Percentiles rank a stretch among this genome's conserved stretches.
phyloP scores from a whole-genome alignment of 345 rosid species.

The Acer saccharum region DNA sequence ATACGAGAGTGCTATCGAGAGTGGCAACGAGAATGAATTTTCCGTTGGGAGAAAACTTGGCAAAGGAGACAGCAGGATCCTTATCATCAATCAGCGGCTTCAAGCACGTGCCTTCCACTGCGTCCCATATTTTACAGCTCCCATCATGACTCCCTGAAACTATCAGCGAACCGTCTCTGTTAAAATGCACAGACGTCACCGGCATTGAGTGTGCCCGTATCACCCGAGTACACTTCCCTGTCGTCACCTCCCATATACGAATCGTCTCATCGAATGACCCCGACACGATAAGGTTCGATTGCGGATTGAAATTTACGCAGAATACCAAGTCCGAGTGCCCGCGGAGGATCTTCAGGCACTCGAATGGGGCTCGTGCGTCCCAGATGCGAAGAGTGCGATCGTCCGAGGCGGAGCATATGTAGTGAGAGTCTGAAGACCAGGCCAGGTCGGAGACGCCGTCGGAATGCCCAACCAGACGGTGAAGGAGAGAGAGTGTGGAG shows the following conservation, averaged over 20 bases:
- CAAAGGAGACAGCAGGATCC: constrained; percentile 77
- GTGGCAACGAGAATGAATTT: constrained; percentile 88
- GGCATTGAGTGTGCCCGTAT: constrained; percentile 86
- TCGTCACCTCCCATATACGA: constrained; percentile 93
- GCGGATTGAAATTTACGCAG: constrained; percentile 93
- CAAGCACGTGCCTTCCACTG: constrained; percentile 68
- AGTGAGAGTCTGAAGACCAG: constrained; percentile 95
- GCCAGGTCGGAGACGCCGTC: constrained; percentile 84
- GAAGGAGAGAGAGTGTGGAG: constrained; percentile 52
- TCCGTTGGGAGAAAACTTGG: constrained; percentile 93
- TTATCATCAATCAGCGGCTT: constrained; percentile 81
- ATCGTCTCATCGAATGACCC: constrained; percentile 90
- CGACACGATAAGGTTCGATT: constrained; percentile 77
- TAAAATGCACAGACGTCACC: constrained; percentile 77
- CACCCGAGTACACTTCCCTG: constrained; percentile 63
- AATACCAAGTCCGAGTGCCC: constrained; percentile 81
- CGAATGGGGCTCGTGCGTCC: constrained; percentile 84
- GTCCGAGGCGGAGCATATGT: constrained; percentile 95
- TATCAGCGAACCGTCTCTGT: constrained; percentile 89
- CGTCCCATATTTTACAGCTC: constrained; percentile 93
- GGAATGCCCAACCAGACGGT: constrained; percentile 75
- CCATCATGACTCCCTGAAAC: constrained; percentile 94
- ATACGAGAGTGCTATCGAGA: constrained; percentile 84
- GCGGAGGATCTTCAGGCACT: constrained; percentile 76
- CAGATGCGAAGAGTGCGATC: constrained; percentile 94